phyloP scores from a whole-genome alignment of 202 grass and related monocot species.

The Carex arenaria region DNA sequence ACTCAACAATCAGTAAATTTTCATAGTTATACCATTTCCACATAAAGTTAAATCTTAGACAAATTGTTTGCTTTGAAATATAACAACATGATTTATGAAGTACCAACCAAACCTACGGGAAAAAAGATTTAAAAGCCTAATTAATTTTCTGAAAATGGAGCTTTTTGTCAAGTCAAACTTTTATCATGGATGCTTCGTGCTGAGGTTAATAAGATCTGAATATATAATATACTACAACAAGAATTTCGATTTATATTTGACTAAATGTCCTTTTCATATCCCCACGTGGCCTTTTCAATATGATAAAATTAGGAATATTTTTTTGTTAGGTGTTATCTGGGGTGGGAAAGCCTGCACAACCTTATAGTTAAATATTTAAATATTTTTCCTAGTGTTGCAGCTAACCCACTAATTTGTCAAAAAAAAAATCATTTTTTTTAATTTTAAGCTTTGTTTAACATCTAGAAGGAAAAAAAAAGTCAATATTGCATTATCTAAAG shows the following conservation, averaged over 20 bases:
- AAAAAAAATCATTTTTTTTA: background rate
- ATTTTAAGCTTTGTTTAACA: background rate
- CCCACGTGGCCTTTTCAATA: background rate
- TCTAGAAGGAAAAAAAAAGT: slow-evolving; percentile 18
- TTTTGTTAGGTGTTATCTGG: background rate
- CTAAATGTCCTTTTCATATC: background rate
- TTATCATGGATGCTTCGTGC: background rate
- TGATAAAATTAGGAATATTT: background rate
- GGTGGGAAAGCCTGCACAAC: background rate
- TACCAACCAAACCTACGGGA: no score
- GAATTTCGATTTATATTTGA: background rate
- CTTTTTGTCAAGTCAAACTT: background rate
- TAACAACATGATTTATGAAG: no score
- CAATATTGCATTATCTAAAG: background rate
- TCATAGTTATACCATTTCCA: no score
- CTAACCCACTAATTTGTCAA: background rate
- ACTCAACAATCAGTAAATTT: no score
- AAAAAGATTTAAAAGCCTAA: background rate
- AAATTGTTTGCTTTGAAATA: no score
- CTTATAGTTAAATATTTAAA: slow-evolving; percentile 1
- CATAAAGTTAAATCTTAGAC: no score
- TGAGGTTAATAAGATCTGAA: background rate
- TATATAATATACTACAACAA: background rate
- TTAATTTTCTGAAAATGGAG: background rate
- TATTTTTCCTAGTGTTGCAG: background rate